These are phyloP conservation scores for Alternaria ethzedia DNA, from an alignment of 2,329 filamentous ascomycete genomes.

Conservation along the genomic window DNA sequence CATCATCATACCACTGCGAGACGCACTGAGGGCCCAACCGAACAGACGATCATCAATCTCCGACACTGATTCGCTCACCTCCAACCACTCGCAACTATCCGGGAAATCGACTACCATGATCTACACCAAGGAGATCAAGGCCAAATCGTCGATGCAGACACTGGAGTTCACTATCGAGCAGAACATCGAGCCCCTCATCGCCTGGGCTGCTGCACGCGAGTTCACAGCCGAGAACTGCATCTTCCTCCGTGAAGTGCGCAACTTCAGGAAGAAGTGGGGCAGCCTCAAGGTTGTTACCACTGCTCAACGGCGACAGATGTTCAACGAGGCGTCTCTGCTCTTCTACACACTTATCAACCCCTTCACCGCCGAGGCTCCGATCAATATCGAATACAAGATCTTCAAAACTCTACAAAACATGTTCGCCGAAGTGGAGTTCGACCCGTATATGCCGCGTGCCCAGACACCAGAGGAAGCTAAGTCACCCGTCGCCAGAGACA, in stretches of 20 bases:
- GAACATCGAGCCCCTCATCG: constrained; percentile 45
- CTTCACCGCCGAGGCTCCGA: constrained; percentile 45
- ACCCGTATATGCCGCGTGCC: constrained; percentile 43
- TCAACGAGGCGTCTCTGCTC: constrained; percentile 46
- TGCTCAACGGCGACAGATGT: constrained; percentile 44
- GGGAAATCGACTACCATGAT: constrained; percentile 31
- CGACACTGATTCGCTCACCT: constrained; percentile 37
- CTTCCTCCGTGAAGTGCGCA: constrained; percentile 48
- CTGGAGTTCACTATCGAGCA: constrained; percentile 45
- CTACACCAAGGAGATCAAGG: constrained; percentile 37
- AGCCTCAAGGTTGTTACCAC: constrained; percentile 34
- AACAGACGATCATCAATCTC: constrained; percentile 29
- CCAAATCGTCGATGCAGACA: constrained; percentile 46
- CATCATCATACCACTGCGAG: constrained; percentile 44
- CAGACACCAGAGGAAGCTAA: constrained; percentile 29
- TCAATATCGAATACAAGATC: constrained; percentile 50
- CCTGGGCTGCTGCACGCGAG: constrained; percentile 44
- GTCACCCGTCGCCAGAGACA: constrained; percentile 34
- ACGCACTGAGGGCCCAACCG: constrained; percentile 31
- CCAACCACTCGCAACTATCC: constrained; percentile 26
- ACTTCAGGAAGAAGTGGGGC: constrained; percentile 46
- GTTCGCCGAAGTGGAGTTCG: constrained; percentile 44
- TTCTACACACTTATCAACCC: constrained; percentile 49
- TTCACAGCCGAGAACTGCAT: constrained; percentile 49
- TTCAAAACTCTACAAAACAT: constrained; percentile 43